Conservation (phyloP, 371 early-diverging fungal genomes). For the Racocetra persica region DNA sequence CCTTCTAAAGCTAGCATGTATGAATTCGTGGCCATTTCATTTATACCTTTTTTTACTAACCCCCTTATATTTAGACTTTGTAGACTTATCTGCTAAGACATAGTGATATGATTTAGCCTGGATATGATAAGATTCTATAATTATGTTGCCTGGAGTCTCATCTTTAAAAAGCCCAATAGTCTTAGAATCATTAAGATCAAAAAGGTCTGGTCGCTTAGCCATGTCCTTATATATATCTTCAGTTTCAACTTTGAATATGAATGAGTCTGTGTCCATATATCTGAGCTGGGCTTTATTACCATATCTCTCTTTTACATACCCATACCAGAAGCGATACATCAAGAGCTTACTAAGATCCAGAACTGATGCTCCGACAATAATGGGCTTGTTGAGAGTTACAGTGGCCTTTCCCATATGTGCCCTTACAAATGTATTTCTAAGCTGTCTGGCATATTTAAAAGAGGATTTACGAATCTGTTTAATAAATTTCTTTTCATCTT, state of each 20-base stretch:
- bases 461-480: no score
- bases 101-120: slow-evolving; percentile 19
- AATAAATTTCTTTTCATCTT: no score
- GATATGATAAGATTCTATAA: slow-evolving; percentile 8
- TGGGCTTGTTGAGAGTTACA: background rate
- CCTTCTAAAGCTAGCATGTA: background rate
- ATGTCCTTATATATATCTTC: slow-evolving; percentile 31
- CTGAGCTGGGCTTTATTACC: slow-evolving; percentile 20
- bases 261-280: slow-evolving; percentile 22
- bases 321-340: slow-evolving; percentile 1
- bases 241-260: slow-evolving; percentile 16
- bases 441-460: no score
- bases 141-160: background rate
- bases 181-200: slow-evolving; percentile 10
- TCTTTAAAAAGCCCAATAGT: slow-evolving; percentile 17
- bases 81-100: slow-evolving; percentile 18
- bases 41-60: slow-evolving; percentile 28
- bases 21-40: slow-evolving; percentile 8
- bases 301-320: slow-evolving; percentile 22
- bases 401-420: background rate
- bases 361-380: background rate
- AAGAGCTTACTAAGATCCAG: background rate
- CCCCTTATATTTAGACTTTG: slow-evolving; percentile 19
- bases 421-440: background rate
- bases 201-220: slow-evolving; percentile 7